A percentile compares a stretch with the other conserved stretches of the same genome.
Conservation (phyloP, 306 rosid genomes). For the Vigna unguiculata region DNA sequence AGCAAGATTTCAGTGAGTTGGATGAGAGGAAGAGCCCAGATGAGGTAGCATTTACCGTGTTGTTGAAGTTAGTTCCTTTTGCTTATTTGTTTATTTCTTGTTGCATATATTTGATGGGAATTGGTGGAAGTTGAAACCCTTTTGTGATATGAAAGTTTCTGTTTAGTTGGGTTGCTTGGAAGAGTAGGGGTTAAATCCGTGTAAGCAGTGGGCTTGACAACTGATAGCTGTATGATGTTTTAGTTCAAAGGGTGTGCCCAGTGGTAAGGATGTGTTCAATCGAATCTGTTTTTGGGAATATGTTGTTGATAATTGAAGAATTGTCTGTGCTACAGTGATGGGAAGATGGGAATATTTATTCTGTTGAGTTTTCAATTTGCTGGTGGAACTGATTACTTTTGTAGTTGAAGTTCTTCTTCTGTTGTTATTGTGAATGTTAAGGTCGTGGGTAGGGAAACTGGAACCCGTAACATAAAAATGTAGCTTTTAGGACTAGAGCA, state of each 20-base stretch:
- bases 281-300: neutral
- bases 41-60: slow-evolving; percentile 55
- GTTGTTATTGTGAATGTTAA: neutral
- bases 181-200: neutral
- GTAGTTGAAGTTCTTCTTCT: neutral
- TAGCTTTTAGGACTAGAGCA: neutral
- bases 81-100: neutral
- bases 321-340: neutral
- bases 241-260: neutral
- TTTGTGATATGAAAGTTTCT: slow-evolving; percentile 14
- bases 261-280: slow-evolving; percentile 1
- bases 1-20: slow-evolving; percentile 53
- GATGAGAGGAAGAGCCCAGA: slow-evolving; percentile 81
- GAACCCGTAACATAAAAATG: neutral
- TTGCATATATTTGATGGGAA: neutral
- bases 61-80: slow-evolving; percentile 30
- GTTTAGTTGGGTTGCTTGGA: neutral
- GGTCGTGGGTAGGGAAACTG: slow-evolving; percentile 4
- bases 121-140: slow-evolving; percentile 1
- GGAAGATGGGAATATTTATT: neutral
- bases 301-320: neutral
- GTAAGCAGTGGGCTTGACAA: neutral
- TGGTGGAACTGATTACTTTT: slow-evolving; percentile 21
- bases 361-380: slow-evolving; percentile 1
- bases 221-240: neutral